phyloP scores from a whole-genome alignment of 2,329 filamentous ascomycete species.

The Alternaria ventricosa region DNA sequence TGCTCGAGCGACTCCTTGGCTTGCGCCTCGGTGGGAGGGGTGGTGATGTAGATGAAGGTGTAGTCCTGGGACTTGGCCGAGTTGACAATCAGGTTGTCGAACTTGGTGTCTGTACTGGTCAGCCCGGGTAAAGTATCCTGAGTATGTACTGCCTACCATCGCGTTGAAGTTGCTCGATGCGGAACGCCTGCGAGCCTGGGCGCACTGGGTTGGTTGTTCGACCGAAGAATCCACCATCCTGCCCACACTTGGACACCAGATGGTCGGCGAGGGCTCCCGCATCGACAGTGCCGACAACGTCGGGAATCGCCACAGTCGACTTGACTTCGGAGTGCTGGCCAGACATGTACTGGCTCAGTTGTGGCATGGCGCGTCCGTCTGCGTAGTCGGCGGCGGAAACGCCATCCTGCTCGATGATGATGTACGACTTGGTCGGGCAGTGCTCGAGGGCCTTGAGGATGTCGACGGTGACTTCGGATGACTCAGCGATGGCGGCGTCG shows the following conservation, averaged over 20 bases:
- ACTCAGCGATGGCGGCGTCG: slow-evolving; percentile 49
- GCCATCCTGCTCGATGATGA: slow-evolving; percentile 79
- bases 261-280: slow-evolving; percentile 49
- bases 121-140: not conserved
- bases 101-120: slow-evolving; percentile 26
- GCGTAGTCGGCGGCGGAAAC: slow-evolving; percentile 73
- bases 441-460: slow-evolving; percentile 59
- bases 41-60: slow-evolving; percentile 78
- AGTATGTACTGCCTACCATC: slow-evolving; percentile 22
- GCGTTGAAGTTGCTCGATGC: slow-evolving; percentile 21
- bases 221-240: slow-evolving; percentile 36
- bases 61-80: slow-evolving; percentile 62
- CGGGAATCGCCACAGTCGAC: slow-evolving; percentile 60
- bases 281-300: slow-evolving; percentile 60
- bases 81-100: slow-evolving; percentile 37
- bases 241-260: slow-evolving; percentile 57
- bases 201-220: slow-evolving; percentile 19
- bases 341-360: slow-evolving; percentile 61
- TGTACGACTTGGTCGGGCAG: slow-evolving; percentile 78
- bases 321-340: slow-evolving; percentile 57
- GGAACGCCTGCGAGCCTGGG: slow-evolving; percentile 20
- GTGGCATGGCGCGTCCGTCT: slow-evolving; percentile 59
- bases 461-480: slow-evolving; percentile 51
- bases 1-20: slow-evolving; percentile 32
- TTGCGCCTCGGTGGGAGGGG: slow-evolving; percentile 53